Conservation (phyloP, 176 grass and related monocot genomes). For the Puya raimondii region DNA sequence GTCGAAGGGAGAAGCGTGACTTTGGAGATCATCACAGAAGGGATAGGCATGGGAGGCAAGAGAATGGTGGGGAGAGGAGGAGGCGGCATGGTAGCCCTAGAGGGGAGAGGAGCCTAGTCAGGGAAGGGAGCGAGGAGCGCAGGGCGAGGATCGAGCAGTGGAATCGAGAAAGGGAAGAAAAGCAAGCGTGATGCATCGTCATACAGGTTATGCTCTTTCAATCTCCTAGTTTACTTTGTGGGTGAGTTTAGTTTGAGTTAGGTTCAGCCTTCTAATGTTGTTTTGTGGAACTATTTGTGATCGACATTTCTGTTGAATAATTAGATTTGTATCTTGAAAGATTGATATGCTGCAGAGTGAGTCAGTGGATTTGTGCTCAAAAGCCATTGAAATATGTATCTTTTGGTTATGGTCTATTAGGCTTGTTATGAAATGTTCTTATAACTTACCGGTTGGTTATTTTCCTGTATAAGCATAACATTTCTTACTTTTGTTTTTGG, state of each 20-base stretch:
- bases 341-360: too few relatives aligned
- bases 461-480: too few relatives aligned
- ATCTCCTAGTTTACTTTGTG: neutral
- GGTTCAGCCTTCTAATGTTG: neutral
- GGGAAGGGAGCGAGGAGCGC: slow-evolving; percentile 20
- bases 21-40: neutral
- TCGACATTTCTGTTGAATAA: neutral
- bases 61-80: slow-evolving; percentile 14
- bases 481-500: too few relatives aligned
- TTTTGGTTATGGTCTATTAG: too few relatives aligned
- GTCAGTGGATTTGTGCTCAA: too few relatives aligned
- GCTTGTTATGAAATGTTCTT: too few relatives aligned
- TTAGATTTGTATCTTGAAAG: too few relatives aligned
- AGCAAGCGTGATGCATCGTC: neutral
- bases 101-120: neutral
- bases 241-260: neutral
- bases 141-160: slow-evolving; percentile 24
- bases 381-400: too few relatives aligned
- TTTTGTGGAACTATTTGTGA: neutral
- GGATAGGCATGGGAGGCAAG: slow-evolving; percentile 6
- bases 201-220: neutral
- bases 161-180: slow-evolving; percentile 17
- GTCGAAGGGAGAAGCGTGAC: neutral
- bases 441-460: too few relatives aligned
- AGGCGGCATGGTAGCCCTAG: slow-evolving; percentile 7